Base-by-base conservation (phyloP, 2,329 filamentous ascomycete species). In the Trichoderma sp. region DNA sequence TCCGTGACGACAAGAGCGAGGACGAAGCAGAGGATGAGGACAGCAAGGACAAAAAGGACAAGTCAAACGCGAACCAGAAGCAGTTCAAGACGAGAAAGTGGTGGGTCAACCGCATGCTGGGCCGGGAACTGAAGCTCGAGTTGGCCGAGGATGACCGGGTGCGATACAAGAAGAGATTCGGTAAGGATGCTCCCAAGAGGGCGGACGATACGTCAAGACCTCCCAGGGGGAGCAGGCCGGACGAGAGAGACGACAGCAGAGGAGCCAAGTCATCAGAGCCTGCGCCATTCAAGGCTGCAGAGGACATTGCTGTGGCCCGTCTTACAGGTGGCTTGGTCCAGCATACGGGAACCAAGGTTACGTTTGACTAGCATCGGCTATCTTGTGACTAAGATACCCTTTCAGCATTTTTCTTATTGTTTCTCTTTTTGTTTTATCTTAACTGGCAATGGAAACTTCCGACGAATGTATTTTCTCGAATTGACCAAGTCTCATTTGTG, bases 111-210 rank as follows among this genome's bases (percentile, higher is more conserved):
- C 88, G 89, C 75, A 86, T 97, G 68, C 84, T 91, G 63, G 94
- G 94, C 33, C 88, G 96, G 35, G 86, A 89, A 72, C 85, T 99
- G 73, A 92, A 95, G 78, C 89, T 96, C 78, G 95, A 99, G 79
- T 94, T 95, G 75, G 96, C 96, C 24, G 96, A 99, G 82, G 96
- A 98, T 79, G 89, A 94, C 70, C 89, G 93, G 74, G 88, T 89
- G 40, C 85, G 96, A 69, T 99, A 99, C 81, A 95, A 95, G 84
- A 99, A 98, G 85, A 89, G 96, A 1, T 98, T 92, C 77, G 92
- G 93, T 72, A 95, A 94, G 79, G 90, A 90, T 52, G 86, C 85
- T 37, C 84, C 82, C 24, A 82, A 81, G 72, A 80, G 79, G 73
- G 72, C 68, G 61, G 72, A 78, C 69, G 68, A 55, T 4, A 56